phyloP scores from a whole-genome alignment of 495 filamentous ascomycete species.

The Penicillium coffeae region DNA sequence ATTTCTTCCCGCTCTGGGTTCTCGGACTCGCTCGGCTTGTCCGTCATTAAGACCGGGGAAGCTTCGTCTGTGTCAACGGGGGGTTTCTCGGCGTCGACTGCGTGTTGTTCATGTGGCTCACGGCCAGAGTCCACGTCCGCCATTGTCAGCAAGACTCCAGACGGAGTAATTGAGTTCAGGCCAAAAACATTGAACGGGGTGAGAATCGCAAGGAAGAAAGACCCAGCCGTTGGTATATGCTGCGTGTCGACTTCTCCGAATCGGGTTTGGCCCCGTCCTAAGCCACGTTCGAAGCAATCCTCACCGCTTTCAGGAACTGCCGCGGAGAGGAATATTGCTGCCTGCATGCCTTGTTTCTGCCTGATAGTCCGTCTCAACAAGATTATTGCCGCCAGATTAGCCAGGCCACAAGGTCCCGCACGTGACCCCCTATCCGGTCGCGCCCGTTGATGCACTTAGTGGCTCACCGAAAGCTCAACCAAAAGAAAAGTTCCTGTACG shows the following conservation, averaged over 20 bases:
- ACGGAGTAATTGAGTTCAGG: conserved; percentile 27
- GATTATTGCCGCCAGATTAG: neutral
- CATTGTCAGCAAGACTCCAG: conserved; percentile 42
- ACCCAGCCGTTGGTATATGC: conserved; percentile 4
- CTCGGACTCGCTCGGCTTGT: conserved; percentile 31
- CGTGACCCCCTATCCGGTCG: neutral
- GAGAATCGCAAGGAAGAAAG: neutral
- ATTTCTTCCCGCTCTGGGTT: conserved; percentile 29
- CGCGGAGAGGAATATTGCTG: too few relatives aligned
- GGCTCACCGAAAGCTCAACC: conserved; percentile 36
- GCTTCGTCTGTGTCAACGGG: conserved; percentile 30
- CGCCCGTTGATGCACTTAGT: neutral
- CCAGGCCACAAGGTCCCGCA: neutral
- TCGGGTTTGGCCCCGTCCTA: conserved; percentile 17
- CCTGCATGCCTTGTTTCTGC: neutral
- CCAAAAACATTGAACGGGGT: conserved; percentile 31
- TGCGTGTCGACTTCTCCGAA: conserved; percentile 18
- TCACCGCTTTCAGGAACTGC: neutral
- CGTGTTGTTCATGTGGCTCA: conserved; percentile 28
- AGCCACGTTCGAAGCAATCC: neutral
- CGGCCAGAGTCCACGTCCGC: conserved; percentile 43
- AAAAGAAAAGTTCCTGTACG: conserved; percentile 46
- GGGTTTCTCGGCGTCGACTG: conserved; percentile 30
- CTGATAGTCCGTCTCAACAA: neutral
- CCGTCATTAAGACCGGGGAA: conserved; percentile 22